Percentiles rank a stretch among this genome's conserved stretches.
phyloP scores from a whole-genome alignment of 2,329 filamentous ascomycete genomes.

The Monilinia vaccinii-corymbosi region DNA sequence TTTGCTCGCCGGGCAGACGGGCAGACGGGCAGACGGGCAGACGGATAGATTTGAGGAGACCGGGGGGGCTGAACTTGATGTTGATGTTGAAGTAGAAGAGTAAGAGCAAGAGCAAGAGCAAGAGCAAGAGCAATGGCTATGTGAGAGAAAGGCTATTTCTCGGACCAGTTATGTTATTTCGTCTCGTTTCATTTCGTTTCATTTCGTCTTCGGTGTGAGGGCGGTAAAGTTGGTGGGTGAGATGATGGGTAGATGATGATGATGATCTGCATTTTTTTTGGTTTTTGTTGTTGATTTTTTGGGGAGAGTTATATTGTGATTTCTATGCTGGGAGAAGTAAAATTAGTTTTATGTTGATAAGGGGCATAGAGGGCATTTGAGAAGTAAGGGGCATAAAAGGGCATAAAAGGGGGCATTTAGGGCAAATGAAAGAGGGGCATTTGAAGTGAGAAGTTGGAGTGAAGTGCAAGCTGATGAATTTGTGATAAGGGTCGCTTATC shows the following conservation, averaged over 20 bases:
- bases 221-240: not conserved
- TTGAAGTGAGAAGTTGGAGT: not conserved
- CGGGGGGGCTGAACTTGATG: not conserved
- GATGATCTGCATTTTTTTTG: conserved; percentile 3
- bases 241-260: not conserved
- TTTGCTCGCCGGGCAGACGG: not conserved
- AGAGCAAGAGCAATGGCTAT: not conserved
- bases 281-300: not conserved
- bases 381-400: too few relatives aligned
- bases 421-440: conserved; percentile 1
- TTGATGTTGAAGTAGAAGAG: not conserved
- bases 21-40: not conserved
- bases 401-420: not conserved
- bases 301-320: not conserved
- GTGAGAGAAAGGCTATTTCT: not conserved
- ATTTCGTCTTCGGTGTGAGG: not conserved
- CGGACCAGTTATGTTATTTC: not conserved
- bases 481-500: conserved; percentile 9
- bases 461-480: not conserved
- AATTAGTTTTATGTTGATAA: conserved; percentile 3
- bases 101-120: not conserved
- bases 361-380: too few relatives aligned
- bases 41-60: not conserved
- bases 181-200: not conserved
- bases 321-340: not conserved